These are phyloP conservation scores for Ascomycota sp. DNA, from an alignment of 2,329 filamentous ascomycete genomes.

Conservation along the genomic window DNA sequence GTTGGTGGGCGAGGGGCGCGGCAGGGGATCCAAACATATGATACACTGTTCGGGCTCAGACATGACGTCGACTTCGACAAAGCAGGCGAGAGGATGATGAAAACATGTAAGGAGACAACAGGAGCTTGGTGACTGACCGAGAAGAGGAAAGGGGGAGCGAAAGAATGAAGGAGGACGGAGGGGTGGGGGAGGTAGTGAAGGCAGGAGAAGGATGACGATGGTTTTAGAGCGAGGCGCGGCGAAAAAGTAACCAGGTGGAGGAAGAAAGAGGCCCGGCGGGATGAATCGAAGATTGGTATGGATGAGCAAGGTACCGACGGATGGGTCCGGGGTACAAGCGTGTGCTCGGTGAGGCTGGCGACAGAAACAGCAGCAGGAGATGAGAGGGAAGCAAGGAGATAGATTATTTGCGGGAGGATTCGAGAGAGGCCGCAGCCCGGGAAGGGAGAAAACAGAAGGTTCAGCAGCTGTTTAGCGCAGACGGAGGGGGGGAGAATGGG, in stretches of 20 bases:
- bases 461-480: neutral
- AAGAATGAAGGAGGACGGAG: neutral
- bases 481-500: no score
- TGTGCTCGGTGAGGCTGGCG: no score
- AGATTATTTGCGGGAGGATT: no score
- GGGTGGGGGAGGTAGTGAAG: neutral
- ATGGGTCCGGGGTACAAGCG: neutral
- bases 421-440: neutral
- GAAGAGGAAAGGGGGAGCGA: conserved; percentile 2
- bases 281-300: neutral
- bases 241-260: neutral
- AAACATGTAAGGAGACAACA: conserved; percentile 22
- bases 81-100: conserved; percentile 15
- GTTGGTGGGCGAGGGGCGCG: conserved; percentile 13
- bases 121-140: neutral
- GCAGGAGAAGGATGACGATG: neutral
- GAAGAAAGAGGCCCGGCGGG: no score
- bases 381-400: no score
- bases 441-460: neutral
- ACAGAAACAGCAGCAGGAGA: no score
- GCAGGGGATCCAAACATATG: conserved; percentile 44
- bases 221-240: neutral
- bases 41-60: conserved; percentile 45
- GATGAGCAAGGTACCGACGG: neutral
- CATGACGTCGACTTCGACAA: conserved; percentile 22